Evolutionary conservation across 192 early-diverging fungal genomes (phyloP).

Genomic region (Rhizophagus prolifer): DNA sequence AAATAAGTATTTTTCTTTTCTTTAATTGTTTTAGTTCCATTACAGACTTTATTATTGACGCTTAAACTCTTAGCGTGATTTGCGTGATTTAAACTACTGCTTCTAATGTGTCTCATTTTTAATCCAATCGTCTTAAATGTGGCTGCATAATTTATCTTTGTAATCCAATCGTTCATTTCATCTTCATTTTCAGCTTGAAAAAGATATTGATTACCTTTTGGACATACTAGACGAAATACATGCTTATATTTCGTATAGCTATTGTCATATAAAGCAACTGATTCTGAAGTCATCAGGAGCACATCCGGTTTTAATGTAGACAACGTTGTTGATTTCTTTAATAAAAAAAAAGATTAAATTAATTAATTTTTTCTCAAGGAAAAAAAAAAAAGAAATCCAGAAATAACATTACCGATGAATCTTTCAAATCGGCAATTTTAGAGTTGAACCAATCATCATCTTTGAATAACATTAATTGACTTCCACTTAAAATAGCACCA

Average conservation of each 20-base stretch:
- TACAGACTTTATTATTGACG: neutral
- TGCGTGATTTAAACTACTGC: neutral
- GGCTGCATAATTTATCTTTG: conserved; percentile 76
- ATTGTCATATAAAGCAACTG: conserved; percentile 67
- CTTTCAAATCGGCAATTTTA: conserved; percentile 31
- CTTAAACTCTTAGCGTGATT: neutral
- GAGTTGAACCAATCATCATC: conserved; percentile 51
- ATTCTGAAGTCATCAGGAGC: conserved; percentile 46
- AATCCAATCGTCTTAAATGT: conserved; percentile 66
- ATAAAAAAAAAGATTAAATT: neutral
- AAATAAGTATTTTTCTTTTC: conserved; percentile 26
- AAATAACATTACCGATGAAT: conserved; percentile 5
- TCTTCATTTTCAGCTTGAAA: conserved; percentile 66
- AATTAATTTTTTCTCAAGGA: neutral
- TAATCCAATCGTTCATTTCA: conserved; percentile 80
- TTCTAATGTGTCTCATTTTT: conserved; percentile 28
- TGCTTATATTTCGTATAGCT: conserved; percentile 76
- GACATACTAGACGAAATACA: conserved; percentile 71
- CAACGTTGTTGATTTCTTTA: conserved; percentile 23
- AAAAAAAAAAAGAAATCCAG: neutral
- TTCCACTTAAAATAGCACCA: conserved; percentile 76
- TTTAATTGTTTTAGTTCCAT: neutral
- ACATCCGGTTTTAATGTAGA: conserved; percentile 29
- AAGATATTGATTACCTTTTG: conserved; percentile 70
- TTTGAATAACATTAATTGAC: conserved; percentile 71